A percentile compares a stretch with the other conserved stretches of the same genome.
Evolutionary conservation across 2,329 filamentous ascomycete species (phyloP).

Genomic region (Neofusicoccum cordaticola): DNA sequence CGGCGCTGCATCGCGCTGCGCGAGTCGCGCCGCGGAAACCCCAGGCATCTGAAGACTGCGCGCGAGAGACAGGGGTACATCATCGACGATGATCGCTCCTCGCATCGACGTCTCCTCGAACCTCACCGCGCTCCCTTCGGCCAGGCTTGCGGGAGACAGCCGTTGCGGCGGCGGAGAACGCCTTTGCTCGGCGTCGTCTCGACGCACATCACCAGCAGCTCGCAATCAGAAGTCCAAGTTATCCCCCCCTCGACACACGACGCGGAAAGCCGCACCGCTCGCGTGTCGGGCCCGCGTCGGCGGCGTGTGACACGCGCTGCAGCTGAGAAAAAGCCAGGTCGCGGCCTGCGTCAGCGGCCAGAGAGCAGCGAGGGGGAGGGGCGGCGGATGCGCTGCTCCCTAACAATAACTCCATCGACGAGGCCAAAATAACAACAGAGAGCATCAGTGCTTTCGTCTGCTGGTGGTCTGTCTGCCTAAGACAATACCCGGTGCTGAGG

Average conservation of each 20-base stretch:
- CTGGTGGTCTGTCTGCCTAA: no score
- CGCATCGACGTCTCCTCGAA: background rate
- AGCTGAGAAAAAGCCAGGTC: background rate
- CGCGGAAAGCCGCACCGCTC: background rate
- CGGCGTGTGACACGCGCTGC: background rate
- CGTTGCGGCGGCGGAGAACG: background rate
- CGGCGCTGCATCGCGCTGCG: background rate
- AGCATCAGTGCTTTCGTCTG: no score
- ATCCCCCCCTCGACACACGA: background rate
- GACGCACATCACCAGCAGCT: slow-evolving; percentile 8
- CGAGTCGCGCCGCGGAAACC: background rate
- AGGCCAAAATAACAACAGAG: no score
- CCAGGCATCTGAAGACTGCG: background rate
- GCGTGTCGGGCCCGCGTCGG: background rate
- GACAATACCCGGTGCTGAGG: no score
- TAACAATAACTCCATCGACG: no score
- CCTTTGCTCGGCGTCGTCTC: background rate
- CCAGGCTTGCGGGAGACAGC: background rate
- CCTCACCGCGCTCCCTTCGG: background rate
- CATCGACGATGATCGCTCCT: background rate
- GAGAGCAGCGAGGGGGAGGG: no score
- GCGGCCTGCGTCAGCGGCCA: background rate
- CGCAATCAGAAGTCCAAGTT: background rate
- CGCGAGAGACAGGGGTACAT: slow-evolving; percentile 4
- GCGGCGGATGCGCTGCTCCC: background rate